phyloP scores from a whole-genome alignment of 768 basidiomycete genomes.

The Psilocybe subaeruginosa region DNA sequence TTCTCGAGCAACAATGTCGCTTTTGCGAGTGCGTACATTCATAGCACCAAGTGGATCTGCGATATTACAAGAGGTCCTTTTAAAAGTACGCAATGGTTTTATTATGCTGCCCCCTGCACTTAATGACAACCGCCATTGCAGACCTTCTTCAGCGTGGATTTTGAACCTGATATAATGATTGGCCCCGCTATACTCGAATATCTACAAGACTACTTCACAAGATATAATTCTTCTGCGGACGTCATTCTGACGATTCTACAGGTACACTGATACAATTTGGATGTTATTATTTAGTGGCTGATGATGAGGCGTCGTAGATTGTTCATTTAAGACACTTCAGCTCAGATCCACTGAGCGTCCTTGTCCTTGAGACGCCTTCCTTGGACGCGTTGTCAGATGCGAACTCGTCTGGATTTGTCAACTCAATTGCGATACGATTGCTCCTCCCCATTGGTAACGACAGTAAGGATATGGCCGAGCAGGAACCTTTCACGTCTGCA shows the following conservation, averaged over 20 bases:
- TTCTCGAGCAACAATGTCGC: constrained; percentile 58
- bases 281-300: neutral
- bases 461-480: constrained; percentile 2
- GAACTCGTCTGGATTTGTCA: constrained; percentile 17
- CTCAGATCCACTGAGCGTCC: constrained; percentile 53
- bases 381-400: constrained; percentile 12
- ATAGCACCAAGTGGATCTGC: constrained; percentile 48
- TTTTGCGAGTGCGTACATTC: constrained; percentile 57
- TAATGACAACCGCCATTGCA: constrained; percentile 4
- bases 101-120: neutral
- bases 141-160: constrained; percentile 63
- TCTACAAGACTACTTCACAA: constrained; percentile 57
- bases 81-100: constrained; percentile 42
- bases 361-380: constrained; percentile 36
- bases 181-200: constrained; percentile 61
- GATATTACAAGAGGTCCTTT: constrained; percentile 56
- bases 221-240: constrained; percentile 62
- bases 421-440: constrained; percentile 13
- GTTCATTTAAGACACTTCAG: constrained; percentile 72
- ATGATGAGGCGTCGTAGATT: constrained; percentile 44
- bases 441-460: neutral
- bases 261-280: constrained; percentile 33
- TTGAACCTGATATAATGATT: constrained; percentile 61
- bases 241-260: constrained; percentile 61
- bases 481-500: constrained; percentile 28